Percentiles rank a stretch among this genome's conserved stretches.
Evolutionary conservation across 225 moss, liverwort and hornwort genomes (phyloP).

Genomic region (Ulota crispa): DNA sequence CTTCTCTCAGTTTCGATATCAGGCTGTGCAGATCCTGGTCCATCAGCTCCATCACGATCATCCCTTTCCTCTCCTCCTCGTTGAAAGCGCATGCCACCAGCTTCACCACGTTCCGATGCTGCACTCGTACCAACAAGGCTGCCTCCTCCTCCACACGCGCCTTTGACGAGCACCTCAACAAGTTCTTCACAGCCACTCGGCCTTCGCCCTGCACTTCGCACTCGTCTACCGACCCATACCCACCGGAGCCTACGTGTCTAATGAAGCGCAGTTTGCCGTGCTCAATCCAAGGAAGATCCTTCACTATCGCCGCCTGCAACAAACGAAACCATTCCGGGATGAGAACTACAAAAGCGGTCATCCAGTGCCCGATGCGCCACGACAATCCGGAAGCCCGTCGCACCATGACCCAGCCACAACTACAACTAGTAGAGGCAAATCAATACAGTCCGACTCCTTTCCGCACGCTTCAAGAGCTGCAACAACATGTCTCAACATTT

Average conservation of each 20-base stretch:
- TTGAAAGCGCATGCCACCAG: conserved; percentile 8
- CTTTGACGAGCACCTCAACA: background rate
- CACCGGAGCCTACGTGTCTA: background rate
- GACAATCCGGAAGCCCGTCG: background rate
- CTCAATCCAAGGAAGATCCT: conserved; percentile 1
- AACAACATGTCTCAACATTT: background rate
- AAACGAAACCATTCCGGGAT: background rate
- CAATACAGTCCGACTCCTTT: background rate
- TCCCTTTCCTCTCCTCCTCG: background rate
- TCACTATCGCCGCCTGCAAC: conserved; percentile 3
- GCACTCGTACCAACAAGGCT: conserved; percentile 11
- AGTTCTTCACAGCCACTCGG: conserved; percentile 19
- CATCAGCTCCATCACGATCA: conserved; percentile 29
- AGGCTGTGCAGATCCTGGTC: background rate
- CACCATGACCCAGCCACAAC: background rate
- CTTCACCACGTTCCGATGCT: conserved; percentile 22
- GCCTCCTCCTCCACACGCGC: conserved; percentile 15
- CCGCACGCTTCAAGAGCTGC: no score
- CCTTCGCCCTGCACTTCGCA: background rate
- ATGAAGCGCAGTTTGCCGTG: background rate
- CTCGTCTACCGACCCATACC: background rate
- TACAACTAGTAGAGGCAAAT: background rate
- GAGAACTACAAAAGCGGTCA: no score
- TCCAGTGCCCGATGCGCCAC: background rate
- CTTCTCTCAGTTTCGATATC: background rate